Base-by-base conservation (phyloP, 768 basidiomycete species). In the Zangia roseola region DNA sequence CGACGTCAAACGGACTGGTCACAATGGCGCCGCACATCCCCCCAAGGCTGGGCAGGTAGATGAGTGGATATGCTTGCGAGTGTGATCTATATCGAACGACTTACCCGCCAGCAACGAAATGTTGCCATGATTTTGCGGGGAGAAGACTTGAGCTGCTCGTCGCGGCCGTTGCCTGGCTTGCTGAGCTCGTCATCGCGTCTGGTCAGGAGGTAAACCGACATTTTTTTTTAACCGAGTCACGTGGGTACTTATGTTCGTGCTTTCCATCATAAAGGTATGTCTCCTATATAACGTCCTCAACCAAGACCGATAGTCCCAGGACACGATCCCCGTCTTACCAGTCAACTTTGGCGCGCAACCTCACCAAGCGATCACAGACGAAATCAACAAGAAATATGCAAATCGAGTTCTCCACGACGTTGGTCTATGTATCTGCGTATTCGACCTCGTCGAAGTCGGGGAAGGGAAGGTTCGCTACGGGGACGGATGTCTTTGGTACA, bases 11-110 rank as follows among this genome's bases (percentile, higher is more conserved):
- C 0, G 97, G 95, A 37, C 92, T 93, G 0, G 97, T 99, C 4
- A 97, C 86, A 50, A 97, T 88, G 16, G 94, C 94, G 28, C 95
- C 97, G 62, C 91, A 91, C 94, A 98, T 95, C 34, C 94, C 97
- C 21, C 95, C 97, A 16, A 97, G 73, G 19, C 95, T 97, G 45
- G 24, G n/a, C 16, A 13, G 7, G 13, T 7, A 20, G 31, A 50
- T 53, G 24, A 53, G 56, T 21, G 9, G n/a, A 45, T n/a, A 40
- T 33, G 26, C 33, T 26, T 45, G 17, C 30, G 24, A 3, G 33
- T 34, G 43, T 2, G 12, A 43, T 13, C 30, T 17, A 30, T 2
- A 9, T 21, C 17, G n/a, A n/a, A n/a, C n/a, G 10, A 73, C 88
- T 64, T 58, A 92, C 91, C 90, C 91, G 75, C 91, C 91, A 24